Percentiles rank a stretch among this genome's conserved stretches.
Evolutionary conservation across 192 early-diverging fungal genomes (phyloP).

Genomic region (Hyaloraphidium curvatum): DNA sequence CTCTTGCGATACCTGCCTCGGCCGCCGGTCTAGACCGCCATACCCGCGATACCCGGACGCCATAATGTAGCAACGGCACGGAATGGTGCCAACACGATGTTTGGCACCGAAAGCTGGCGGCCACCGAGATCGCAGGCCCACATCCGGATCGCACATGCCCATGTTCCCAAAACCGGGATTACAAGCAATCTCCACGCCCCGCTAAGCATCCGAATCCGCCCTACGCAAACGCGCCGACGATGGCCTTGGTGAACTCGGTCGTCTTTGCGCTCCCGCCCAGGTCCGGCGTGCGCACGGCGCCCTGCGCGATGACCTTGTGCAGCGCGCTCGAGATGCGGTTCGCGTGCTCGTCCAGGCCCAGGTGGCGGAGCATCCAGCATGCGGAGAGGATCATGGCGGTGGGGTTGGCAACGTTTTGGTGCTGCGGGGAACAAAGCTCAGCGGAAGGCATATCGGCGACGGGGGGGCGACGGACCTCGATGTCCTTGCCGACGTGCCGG

Average conservation of each 20-base stretch:
- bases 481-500: slow-evolving; percentile 94
- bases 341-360: slow-evolving; percentile 76
- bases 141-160: too few relatives aligned
- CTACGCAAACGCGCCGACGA: slow-evolving; percentile 30
- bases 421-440: slow-evolving; percentile 35
- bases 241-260: slow-evolving; percentile 81
- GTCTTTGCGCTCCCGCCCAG: slow-evolving; percentile 71
- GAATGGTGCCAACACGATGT: too few relatives aligned
- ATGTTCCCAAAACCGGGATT: too few relatives aligned
- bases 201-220: too few relatives aligned
- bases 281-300: slow-evolving; percentile 63
- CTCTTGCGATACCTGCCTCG: too few relatives aligned
- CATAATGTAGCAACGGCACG: too few relatives aligned
- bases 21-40: too few relatives aligned
- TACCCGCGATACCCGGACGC: too few relatives aligned
- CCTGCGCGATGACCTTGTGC: slow-evolving; percentile 64
- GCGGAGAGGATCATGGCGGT: slow-evolving; percentile 80
- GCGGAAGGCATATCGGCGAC: too few relatives aligned
- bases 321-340: slow-evolving; percentile 79
- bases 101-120: too few relatives aligned
- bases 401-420: slow-evolving; percentile 89
- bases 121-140: too few relatives aligned
- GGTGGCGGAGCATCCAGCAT: slow-evolving; percentile 89
- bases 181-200: too few relatives aligned
- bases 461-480: slow-evolving; percentile 20